Base-by-base conservation (phyloP, 768 basidiomycete genomes). In the Boletus rubroflammeus region DNA sequence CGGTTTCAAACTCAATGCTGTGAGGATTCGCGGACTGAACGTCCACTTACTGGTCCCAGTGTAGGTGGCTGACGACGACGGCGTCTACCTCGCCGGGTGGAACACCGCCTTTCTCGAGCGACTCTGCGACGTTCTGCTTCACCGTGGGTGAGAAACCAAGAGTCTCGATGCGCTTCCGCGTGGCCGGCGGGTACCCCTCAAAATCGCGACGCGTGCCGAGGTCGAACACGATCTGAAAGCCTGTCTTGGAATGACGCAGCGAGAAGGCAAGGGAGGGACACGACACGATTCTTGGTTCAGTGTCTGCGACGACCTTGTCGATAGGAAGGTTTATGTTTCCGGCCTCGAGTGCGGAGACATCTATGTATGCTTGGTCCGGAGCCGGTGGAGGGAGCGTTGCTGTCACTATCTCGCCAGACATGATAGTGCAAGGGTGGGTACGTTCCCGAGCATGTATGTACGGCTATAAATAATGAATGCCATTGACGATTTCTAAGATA, bases 301-400 rank as follows among this genome's bases (percentile, higher is more conserved):
- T 65, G 32, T 67, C 73, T 21, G 71, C 72, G 35, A 81, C 62
- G 48, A 79, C 60, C 50, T 67, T 64, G 32, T 71, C 72, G 23
- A 77, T 61, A 0, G 73, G 62, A 9, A 83, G 57, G 25, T 58
- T 59, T 6, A 84, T 64, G 10, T 71, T 58, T 6, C 83, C 84
- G 0, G 75, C 77, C 56, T 82, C 80, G 35, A 85, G 73, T 0
- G 78, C 82, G 38, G 84, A 85, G 32, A 84, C 75, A 28, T 74
- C 58, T 53, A 79, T 77, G 60, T 76, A 83, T 0, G 82, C 68
- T 60, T 85, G 83, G 48, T 75, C 66, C 0, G 61, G 4, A n/a
- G 32, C 32, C 1, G 61, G 62, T 8, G 46, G 51, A 15, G 57
- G 61, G 36, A 62, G 36, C 13, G 35, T 54, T 50, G 41, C 51